Evolutionary conservation across 192 early-diverging fungal genomes (phyloP).

Genomic region (Phlyctochytrium arcticum): DNA sequence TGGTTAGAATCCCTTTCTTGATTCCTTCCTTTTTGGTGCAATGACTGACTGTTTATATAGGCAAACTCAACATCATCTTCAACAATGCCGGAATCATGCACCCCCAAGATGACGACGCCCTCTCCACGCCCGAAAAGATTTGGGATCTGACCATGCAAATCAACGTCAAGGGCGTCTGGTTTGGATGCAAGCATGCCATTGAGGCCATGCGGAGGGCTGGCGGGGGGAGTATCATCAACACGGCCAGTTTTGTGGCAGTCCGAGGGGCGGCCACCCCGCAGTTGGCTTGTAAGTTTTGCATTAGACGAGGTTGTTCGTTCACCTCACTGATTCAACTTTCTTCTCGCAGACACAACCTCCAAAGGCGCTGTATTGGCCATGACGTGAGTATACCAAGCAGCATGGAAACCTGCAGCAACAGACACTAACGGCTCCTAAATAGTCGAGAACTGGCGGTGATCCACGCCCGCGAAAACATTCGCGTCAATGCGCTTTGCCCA

Average conservation of each 20-base stretch:
- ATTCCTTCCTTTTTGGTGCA: neutral
- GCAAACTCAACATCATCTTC: constrained; percentile 75
- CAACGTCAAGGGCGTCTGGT: constrained; percentile 90
- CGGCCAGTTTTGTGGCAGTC: constrained; percentile 73
- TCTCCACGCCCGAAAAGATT: constrained; percentile 68
- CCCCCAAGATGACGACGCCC: constrained; percentile 71
- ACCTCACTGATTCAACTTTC: no score
- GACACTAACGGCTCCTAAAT: neutral
- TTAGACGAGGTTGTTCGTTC: neutral
- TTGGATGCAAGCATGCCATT: constrained; percentile 78
- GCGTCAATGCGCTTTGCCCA: constrained; percentile 78
- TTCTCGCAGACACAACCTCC: constrained; percentile 67
- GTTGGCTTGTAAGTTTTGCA: constrained; percentile 61
- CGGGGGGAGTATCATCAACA: constrained; percentile 80
- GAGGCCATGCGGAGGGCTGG: constrained; percentile 67
- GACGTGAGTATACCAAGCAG: constrained; percentile 49
- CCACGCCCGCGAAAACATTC: constrained; percentile 83
- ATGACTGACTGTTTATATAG: no score
- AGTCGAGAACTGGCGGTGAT: constrained; percentile 75
- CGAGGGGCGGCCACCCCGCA: constrained; percentile 81
- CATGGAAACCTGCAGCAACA: neutral
- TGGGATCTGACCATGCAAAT: constrained; percentile 76
- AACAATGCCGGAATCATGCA: constrained; percentile 89
- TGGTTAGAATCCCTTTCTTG: constrained; percentile 44
- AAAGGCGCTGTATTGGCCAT: constrained; percentile 82